Percentiles rank a stretch among this genome's conserved stretches.
These are phyloP conservation scores for Hanseniaspora lachancei DNA, from an alignment of 805 yeast genomes.

Conservation along the genomic window DNA sequence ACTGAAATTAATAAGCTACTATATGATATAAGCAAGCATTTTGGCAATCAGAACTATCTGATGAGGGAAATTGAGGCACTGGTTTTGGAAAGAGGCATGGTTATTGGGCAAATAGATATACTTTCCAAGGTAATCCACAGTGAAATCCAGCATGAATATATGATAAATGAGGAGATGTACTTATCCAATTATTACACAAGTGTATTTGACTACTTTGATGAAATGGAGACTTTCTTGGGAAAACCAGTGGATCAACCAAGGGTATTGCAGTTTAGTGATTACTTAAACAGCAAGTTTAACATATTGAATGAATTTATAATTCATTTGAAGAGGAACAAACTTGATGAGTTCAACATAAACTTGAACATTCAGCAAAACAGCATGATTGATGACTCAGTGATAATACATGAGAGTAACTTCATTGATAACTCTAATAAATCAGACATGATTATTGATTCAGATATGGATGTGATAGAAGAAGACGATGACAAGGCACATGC, in stretches of 20 bases:
- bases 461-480: not conserved
- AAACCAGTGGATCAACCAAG: not conserved
- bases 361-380: not conserved
- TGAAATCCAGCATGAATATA: constrained; percentile 9
- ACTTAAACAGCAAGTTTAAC: not conserved
- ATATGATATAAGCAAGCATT: not conserved
- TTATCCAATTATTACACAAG: not conserved
- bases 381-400: not conserved
- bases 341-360: not conserved
- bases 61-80: constrained; percentile 7
- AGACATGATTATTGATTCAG: not conserved
- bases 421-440: not conserved
- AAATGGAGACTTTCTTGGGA: not conserved
- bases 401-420: not conserved
- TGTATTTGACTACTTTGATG: constrained; percentile 1
- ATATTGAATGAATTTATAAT: not conserved
- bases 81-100: constrained; percentile 1
- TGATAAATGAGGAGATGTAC: not conserved
- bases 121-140: constrained; percentile 1
- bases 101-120: constrained; percentile 7
- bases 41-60: not conserved
- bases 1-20: not conserved
- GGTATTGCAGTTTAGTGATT: not conserved
- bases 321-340: not conserved
- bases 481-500: not conserved